These are phyloP conservation scores for Oryza punctata DNA, from an alignment of 176 grass and related monocot genomes.

Conservation along the genomic window DNA sequence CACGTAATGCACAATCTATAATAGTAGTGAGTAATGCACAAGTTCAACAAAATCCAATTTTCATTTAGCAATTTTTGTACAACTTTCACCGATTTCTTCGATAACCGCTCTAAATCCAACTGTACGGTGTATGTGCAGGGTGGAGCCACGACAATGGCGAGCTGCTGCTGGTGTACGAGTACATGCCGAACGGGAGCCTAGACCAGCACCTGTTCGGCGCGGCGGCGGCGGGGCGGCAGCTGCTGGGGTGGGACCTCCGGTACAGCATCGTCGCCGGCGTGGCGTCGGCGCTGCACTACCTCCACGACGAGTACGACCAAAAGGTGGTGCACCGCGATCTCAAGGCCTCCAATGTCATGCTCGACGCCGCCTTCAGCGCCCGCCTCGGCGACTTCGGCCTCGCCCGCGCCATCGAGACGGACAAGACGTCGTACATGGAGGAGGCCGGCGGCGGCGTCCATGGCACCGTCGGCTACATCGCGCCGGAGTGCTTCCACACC, in stretches of 20 bases:
- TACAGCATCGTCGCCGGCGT: slow-evolving; percentile 77
- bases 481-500: slow-evolving; percentile 95
- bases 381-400: slow-evolving; percentile 98
- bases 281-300: slow-evolving; percentile 87
- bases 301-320: slow-evolving; percentile 95
- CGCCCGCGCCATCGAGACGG: slow-evolving; percentile 76
- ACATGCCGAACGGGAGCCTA: slow-evolving; percentile 80
- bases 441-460: slow-evolving; percentile 59
- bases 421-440: slow-evolving; percentile 92
- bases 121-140: slow-evolving; percentile 47
- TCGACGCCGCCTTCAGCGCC: slow-evolving; percentile 76
- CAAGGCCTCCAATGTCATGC: slow-evolving; percentile 96
- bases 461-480: slow-evolving; percentile 88
- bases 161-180: slow-evolving; percentile 83
- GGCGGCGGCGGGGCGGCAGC: neutral
- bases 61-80: neutral
- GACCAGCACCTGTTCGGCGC: slow-evolving; percentile 58
- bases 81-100: neutral
- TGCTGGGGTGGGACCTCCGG: slow-evolving; percentile 68
- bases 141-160: slow-evolving; percentile 86
- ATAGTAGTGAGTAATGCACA: too few species aligned
- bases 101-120: too few species aligned
- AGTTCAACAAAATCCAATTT: neutral
- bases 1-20: too few species aligned
- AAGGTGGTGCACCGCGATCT: slow-evolving; percentile 90